phyloP scores from a whole-genome alignment of 805 yeast genomes.

The Ogataea methylovora region DNA sequence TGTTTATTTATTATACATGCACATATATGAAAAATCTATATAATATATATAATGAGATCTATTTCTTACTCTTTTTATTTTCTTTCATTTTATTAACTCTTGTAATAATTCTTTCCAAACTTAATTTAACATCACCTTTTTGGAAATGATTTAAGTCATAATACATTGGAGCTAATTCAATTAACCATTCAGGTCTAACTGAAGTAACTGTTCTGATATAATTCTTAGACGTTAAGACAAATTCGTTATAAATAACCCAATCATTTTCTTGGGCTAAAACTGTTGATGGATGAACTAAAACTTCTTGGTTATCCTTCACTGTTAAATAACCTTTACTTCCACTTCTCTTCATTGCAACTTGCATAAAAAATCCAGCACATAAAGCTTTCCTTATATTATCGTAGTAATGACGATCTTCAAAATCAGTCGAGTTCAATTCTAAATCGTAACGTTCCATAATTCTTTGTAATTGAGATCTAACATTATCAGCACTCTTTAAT shows the following conservation, averaged over 20 bases:
- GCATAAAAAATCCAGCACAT: constrained; percentile 95
- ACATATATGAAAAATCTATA: too few relatives aligned
- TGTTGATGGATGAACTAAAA: constrained; percentile 87
- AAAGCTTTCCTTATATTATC: constrained; percentile 80
- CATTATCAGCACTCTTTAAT: constrained; percentile 76
- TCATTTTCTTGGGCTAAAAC: constrained; percentile 83
- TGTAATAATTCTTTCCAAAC: constrained; percentile 52
- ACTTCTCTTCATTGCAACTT: constrained; percentile 88
- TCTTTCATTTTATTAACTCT: constrained; percentile 38
- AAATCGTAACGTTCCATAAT: constrained; percentile 78
- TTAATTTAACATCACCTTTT: constrained; percentile 65
- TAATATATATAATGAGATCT: too few relatives aligned
- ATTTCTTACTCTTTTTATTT: constrained; percentile 12
- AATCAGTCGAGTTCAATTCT: constrained; percentile 62
- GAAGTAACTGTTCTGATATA: constrained; percentile 91
- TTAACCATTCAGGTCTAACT: constrained; percentile 87
- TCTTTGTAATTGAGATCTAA: constrained; percentile 74
- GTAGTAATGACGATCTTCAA: constrained; percentile 57
- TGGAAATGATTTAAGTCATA: constrained; percentile 55
- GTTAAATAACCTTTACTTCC: constrained; percentile 81
- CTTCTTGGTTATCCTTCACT: constrained; percentile 94
- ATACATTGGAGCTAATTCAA: constrained; percentile 71
- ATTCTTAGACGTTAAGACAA: constrained; percentile 87
- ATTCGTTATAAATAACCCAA: constrained; percentile 93
- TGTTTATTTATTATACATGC: too few relatives aligned